A percentile compares a stretch with the other conserved stretches of the same genome.
These are phyloP conservation scores for Rhododendron henanense DNA, from an alignment of 148 eudicot species.

Conservation along the genomic window DNA sequence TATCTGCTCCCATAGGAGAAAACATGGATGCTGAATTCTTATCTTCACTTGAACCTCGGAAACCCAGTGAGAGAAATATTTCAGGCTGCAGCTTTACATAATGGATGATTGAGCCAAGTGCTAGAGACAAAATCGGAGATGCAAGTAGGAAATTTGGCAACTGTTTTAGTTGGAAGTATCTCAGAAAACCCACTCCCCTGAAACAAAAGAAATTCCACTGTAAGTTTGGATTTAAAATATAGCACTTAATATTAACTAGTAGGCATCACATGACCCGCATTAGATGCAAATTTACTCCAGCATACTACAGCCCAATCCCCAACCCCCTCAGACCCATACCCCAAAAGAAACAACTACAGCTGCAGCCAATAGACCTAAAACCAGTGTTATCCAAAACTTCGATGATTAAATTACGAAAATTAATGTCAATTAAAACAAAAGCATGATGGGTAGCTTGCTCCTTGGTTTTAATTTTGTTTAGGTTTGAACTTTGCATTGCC, in stretches of 20 bases:
- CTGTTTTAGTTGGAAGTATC: constrained; percentile 82
- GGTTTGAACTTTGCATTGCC: neutral
- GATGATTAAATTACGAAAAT: neutral
- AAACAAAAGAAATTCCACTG: constrained; percentile 14
- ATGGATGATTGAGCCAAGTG: constrained; percentile 54
- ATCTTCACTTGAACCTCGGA: constrained; percentile 32
- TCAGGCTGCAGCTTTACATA: constrained; percentile 54
- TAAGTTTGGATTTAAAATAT: neutral
- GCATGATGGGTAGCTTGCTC: neutral
- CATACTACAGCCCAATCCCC: neutral
- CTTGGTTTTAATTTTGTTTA: neutral
- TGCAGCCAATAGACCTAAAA: neutral
- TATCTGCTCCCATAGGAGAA: constrained; percentile 18
- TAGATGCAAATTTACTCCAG: neutral
- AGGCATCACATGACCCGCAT: neutral
- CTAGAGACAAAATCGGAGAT: constrained; percentile 72
- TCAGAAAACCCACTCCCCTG: constrained; percentile 95
- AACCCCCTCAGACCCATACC: neutral
- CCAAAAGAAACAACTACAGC: neutral
- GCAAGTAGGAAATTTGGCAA: constrained; percentile 92
- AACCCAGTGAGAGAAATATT: constrained; percentile 67
- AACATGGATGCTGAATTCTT: constrained; percentile 18
- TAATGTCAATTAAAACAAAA: neutral
- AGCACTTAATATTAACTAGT: neutral
- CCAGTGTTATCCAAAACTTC: neutral